Conservation (phyloP, 352 stramenopile species). For the Phytophthora aleatoria region DNA sequence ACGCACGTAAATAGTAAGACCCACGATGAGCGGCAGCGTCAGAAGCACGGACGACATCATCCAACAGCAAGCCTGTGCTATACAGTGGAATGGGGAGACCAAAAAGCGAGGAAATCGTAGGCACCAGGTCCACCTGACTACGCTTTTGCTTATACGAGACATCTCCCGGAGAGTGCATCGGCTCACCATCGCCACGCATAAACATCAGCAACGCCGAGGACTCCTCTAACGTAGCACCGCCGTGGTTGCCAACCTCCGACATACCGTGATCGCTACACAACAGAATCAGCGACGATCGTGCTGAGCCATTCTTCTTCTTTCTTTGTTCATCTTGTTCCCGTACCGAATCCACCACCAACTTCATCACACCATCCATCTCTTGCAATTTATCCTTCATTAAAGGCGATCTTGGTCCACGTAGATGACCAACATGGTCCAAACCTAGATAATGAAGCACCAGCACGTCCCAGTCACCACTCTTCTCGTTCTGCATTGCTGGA, state of each 20-base stretch:
- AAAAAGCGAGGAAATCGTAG: conserved; percentile 81
- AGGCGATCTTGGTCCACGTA: conserved; percentile 74
- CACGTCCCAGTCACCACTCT: conserved; percentile 84
- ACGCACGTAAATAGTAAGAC: conserved; percentile 34
- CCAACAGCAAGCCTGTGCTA: conserved; percentile 71
- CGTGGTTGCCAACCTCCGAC: conserved; percentile 89
- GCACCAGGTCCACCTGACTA: conserved; percentile 83
- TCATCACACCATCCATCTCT: conserved; percentile 84
- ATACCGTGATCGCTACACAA: conserved; percentile 90
- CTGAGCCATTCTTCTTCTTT: conserved; percentile 19
- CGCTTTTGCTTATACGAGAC: conserved; percentile 29
- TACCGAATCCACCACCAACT: conserved; percentile 65
- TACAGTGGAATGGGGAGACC: conserved; percentile 66
- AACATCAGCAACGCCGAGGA: conserved; percentile 86
- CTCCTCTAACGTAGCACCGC: conserved; percentile 83
- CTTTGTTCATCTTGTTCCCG: conserved; percentile 55
- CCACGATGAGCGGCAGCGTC: neutral
- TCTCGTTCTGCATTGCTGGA: conserved; percentile 56
- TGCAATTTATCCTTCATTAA: conserved; percentile 82
- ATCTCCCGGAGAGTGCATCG: conserved; percentile 6
- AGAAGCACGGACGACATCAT: conserved; percentile 56
- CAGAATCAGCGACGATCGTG: conserved; percentile 66
- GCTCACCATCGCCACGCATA: conserved; percentile 50
- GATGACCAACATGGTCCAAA: conserved; percentile 85
- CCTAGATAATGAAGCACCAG: conserved; percentile 89